A percentile compares a stretch with the other conserved stretches of the same genome.
phyloP scores from a whole-genome alignment of 164 flowering plant genomes.

The Cinnamomum chago region DNA sequence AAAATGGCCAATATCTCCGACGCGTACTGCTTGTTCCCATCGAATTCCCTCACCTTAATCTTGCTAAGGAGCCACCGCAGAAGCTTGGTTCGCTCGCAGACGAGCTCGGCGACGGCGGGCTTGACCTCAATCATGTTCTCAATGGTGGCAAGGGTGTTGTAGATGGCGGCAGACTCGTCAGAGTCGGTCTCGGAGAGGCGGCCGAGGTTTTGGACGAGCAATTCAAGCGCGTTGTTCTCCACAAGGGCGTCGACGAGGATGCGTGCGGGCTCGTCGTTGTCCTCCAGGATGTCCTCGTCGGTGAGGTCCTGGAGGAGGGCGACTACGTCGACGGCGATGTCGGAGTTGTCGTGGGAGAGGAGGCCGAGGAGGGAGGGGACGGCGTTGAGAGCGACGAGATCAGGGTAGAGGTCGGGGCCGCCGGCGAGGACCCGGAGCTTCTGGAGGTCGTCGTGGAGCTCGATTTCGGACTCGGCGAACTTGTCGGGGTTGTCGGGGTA shows the following conservation, averaged over 20 bases:
- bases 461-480: slow-evolving; percentile 90
- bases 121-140: slow-evolving; percentile 92
- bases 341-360: slow-evolving; percentile 73
- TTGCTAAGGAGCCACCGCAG: slow-evolving; percentile 72
- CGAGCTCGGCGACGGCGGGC: slow-evolving; percentile 84
- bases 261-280: slow-evolving; percentile 68
- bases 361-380: slow-evolving; percentile 68
- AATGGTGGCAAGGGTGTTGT: slow-evolving; percentile 63
- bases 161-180: slow-evolving; percentile 68
- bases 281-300: slow-evolving; percentile 84
- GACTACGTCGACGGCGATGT: slow-evolving; percentile 80
- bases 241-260: slow-evolving; percentile 64
- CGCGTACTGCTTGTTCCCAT: slow-evolving; percentile 92
- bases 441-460: slow-evolving; percentile 88
- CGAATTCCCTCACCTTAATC: slow-evolving; percentile 84
- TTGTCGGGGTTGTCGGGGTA: slow-evolving; percentile 82
- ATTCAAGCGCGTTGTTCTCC: slow-evolving; percentile 76
- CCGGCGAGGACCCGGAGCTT: slow-evolving; percentile 84
- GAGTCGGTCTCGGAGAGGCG: slow-evolving; percentile 65
- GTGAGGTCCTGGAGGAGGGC: slow-evolving; percentile 76
- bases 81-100: slow-evolving; percentile 85
- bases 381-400: slow-evolving; percentile 57
- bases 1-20: slow-evolving; percentile 88
- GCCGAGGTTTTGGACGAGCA: slow-evolving; percentile 65
- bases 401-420: slow-evolving; percentile 89